phyloP scores from a whole-genome alignment of 768 basidiomycete genomes.

The Chlorophyllum brunneum region DNA sequence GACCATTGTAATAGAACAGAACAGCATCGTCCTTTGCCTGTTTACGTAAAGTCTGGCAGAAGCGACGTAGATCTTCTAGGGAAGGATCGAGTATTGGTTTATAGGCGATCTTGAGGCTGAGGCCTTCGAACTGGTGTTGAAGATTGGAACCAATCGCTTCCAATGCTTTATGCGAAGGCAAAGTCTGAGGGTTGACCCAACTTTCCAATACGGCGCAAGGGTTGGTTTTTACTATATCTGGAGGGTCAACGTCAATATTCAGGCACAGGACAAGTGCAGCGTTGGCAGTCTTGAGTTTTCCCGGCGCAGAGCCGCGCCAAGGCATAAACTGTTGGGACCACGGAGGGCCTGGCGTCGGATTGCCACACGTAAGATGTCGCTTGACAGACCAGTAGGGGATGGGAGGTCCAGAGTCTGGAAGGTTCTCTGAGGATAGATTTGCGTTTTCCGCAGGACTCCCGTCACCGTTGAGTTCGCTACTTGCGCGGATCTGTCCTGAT shows the following conservation, averaged over 20 bases:
- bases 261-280: constrained; percentile 89
- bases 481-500: constrained; percentile 36
- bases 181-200: constrained; percentile 94
- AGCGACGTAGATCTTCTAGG: constrained; percentile 87
- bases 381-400: constrained; percentile 86
- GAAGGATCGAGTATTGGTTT: constrained; percentile 95
- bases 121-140: constrained; percentile 92
- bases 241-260: constrained; percentile 97
- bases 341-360: constrained; percentile 68
- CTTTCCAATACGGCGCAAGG: constrained; percentile 94
- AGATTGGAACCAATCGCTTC: constrained; percentile 92
- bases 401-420: constrained; percentile 50
- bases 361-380: constrained; percentile 87
- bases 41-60: constrained; percentile 79
- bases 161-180: constrained; percentile 90
- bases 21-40: constrained; percentile 92
- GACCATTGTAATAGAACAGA: constrained; percentile 97
- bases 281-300: constrained; percentile 87
- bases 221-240: constrained; percentile 95
- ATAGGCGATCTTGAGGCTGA: constrained; percentile 91
- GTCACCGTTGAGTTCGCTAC: constrained; percentile 22
- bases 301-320: constrained; percentile 79
- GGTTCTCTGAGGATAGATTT: constrained; percentile 43
- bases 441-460: constrained; percentile 34
- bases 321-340: constrained; percentile 63